These are phyloP conservation scores for Suhomyces choctaworum DNA, from an alignment of 1,139 yeast genomes.

Conservation along the genomic window DNA sequence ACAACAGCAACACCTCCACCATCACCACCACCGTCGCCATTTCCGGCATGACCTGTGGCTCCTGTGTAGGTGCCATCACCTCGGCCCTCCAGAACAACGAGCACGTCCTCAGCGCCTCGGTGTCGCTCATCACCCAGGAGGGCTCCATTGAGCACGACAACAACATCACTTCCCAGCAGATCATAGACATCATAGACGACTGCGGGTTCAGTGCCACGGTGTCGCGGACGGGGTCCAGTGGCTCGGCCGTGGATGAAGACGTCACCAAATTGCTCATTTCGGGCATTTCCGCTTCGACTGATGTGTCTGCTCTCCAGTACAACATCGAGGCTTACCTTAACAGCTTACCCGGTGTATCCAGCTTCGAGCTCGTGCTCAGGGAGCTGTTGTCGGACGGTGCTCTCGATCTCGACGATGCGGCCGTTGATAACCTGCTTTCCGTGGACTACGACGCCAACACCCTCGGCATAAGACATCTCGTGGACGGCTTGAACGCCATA, in stretches of 20 bases:
- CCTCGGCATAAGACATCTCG: slow-evolving; percentile 59
- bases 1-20: slow-evolving; percentile 4
- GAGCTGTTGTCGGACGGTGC: slow-evolving; percentile 8
- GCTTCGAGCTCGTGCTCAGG: slow-evolving; percentile 24
- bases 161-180: slow-evolving; percentile 13
- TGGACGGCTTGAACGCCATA: slow-evolving; percentile 40
- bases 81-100: slow-evolving; percentile 24
- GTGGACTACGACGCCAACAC: slow-evolving; percentile 44
- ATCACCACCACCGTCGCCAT: slow-evolving; percentile 16
- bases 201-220: slow-evolving; percentile 41
- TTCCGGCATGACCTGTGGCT: slow-evolving; percentile 44
- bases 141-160: slow-evolving; percentile 29
- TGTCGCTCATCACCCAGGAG: slow-evolving; percentile 39
- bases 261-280: slow-evolving; percentile 33
- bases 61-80: slow-evolving; percentile 43
- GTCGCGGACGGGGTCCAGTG: slow-evolving; percentile 14
- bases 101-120: slow-evolving; percentile 36
- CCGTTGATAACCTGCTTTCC: slow-evolving; percentile 32
- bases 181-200: slow-evolving; percentile 32
- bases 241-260: slow-evolving; percentile 28
- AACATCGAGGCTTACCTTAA: slow-evolving; percentile 42
- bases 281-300: slow-evolving; percentile 32
- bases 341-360: slow-evolving; percentile 32
- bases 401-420: slow-evolving; percentile 12
- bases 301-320: slow-evolving; percentile 33